These are phyloP conservation scores for Sedum album DNA, from an alignment of 164 flowering plant species.

Conservation along the genomic window DNA sequence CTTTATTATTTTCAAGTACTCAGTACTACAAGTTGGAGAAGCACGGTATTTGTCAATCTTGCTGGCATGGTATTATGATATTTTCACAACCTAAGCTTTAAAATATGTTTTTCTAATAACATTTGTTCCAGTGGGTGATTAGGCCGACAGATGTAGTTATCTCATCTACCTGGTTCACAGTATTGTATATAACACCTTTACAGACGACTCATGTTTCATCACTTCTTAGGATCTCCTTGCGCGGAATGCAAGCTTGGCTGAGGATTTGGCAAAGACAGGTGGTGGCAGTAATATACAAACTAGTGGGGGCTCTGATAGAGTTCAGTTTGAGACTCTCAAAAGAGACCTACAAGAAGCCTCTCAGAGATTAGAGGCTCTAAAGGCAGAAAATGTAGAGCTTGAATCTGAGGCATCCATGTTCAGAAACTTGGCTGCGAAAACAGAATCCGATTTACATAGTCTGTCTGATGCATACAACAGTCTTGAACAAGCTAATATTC, in stretches of 20 bases:
- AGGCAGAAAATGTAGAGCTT: constrained; percentile 58
- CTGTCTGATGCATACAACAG: constrained; percentile 90
- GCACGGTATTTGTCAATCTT: not conserved
- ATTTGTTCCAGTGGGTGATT: no score
- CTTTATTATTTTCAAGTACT: not conserved
- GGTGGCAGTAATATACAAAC: constrained; percentile 33
- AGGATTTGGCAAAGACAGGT: constrained; percentile 61
- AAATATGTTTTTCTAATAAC: no score
- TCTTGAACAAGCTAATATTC: constrained; percentile 70
- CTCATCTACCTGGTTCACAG: not conserved
- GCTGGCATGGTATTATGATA: not conserved
- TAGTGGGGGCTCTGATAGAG: constrained; percentile 45
- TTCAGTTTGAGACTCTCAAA: constrained; percentile 56
- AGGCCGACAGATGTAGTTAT: not conserved
- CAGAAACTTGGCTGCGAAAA: constrained; percentile 47
- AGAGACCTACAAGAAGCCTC: constrained; percentile 71
- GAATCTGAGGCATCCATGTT: constrained; percentile 61
- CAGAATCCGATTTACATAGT: constrained; percentile 75
- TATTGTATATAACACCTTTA: not conserved
- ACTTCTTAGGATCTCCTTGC: constrained; percentile 65
- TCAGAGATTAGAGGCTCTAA: constrained; percentile 57
- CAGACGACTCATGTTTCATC: no score
- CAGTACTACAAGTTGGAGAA: not conserved
- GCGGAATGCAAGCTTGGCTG: constrained; percentile 79
- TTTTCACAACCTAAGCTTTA: not conserved